These are phyloP conservation scores for Sporopachydermia quercuum DNA, from an alignment of 805 yeast species.

Conservation along the genomic window DNA sequence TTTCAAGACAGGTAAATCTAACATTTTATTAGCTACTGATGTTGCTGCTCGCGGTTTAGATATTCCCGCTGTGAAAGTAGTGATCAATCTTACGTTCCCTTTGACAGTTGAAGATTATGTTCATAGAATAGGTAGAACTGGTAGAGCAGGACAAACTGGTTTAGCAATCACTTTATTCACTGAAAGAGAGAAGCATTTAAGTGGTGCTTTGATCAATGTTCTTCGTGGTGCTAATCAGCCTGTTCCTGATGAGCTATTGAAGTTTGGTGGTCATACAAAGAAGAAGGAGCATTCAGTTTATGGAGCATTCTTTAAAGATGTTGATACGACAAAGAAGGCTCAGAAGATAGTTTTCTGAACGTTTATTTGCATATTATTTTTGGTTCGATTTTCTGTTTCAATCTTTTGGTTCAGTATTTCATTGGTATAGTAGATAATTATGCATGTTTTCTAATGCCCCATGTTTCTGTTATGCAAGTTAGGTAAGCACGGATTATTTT, in stretches of 20 bases:
- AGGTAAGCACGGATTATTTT: no score
- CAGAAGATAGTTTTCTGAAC: slow-evolving; percentile 76
- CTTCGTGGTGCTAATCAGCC: slow-evolving; percentile 87
- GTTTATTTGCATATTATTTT: no score
- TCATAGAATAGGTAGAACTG: slow-evolving; percentile 95
- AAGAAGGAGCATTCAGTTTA: slow-evolving; percentile 96
- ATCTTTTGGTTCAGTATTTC: background rate
- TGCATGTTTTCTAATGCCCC: no score
- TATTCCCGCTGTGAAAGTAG: slow-evolving; percentile 93
- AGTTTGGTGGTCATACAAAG: slow-evolving; percentile 95
- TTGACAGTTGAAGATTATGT: slow-evolving; percentile 93
- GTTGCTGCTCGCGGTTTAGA: slow-evolving; percentile 98
- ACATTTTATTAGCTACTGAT: slow-evolving; percentile 84
- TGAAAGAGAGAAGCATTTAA: slow-evolving; percentile 88
- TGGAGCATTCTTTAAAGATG: slow-evolving; percentile 93
- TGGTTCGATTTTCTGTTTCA: no score
- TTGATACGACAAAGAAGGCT: slow-evolving; percentile 70
- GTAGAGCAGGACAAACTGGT: slow-evolving; percentile 94
- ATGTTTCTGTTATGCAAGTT: no score
- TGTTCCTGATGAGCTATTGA: slow-evolving; percentile 87
- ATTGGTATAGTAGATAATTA: background rate
- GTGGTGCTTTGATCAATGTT: slow-evolving; percentile 88
- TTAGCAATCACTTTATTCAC: slow-evolving; percentile 92
- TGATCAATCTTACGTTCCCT: slow-evolving; percentile 91
- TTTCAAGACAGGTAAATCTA: slow-evolving; percentile 69